Conservation (phyloP, 129 eudicot genomes). For the Escallonia herrerae region DNA sequence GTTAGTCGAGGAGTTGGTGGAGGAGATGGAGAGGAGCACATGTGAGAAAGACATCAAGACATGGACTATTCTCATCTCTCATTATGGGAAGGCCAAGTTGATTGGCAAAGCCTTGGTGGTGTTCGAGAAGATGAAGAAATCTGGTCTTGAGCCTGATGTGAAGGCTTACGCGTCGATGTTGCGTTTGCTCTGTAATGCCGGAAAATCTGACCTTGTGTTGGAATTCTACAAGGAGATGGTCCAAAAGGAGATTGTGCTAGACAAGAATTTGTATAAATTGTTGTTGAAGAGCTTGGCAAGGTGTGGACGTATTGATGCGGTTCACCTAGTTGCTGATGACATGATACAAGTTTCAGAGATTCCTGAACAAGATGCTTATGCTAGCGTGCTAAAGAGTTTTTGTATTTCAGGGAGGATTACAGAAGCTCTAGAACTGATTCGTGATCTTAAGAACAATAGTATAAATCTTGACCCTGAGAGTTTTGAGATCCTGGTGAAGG, state of each 20-base stretch:
- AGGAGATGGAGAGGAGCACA: slow-evolving; percentile 53
- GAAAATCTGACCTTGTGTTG: slow-evolving; percentile 56
- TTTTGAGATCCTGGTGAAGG: slow-evolving; percentile 59
- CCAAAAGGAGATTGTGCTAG: slow-evolving; percentile 40
- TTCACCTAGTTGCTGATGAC: slow-evolving; percentile 44
- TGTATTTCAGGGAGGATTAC: slow-evolving; percentile 61
- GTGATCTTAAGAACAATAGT: slow-evolving; percentile 43
- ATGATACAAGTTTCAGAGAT: slow-evolving; percentile 52
- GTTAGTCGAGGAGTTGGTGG: slow-evolving; percentile 46
- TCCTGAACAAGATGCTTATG: slow-evolving; percentile 38
- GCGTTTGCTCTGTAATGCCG: slow-evolving; percentile 46
- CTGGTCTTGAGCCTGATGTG: slow-evolving; percentile 60
- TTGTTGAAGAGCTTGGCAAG: slow-evolving; percentile 50
- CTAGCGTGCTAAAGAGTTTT: slow-evolving; percentile 50
- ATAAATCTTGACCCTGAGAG: slow-evolving; percentile 31
- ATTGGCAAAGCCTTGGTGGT: slow-evolving; percentile 57
- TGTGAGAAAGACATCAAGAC: slow-evolving; percentile 63
- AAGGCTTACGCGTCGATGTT: slow-evolving; percentile 44
- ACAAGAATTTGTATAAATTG: slow-evolving; percentile 26
- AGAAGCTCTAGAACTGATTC: slow-evolving; percentile 73
- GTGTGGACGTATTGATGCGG: slow-evolving; percentile 36
- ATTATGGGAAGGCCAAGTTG: slow-evolving; percentile 55
- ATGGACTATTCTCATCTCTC: slow-evolving; percentile 64
- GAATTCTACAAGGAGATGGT: slow-evolving; percentile 83
- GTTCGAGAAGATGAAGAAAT: slow-evolving; percentile 58